A percentile compares a stretch with the other conserved stretches of the same genome.
These are phyloP conservation scores for Pichia membranifaciens DNA, from an alignment of 805 yeast species.

Conservation along the genomic window DNA sequence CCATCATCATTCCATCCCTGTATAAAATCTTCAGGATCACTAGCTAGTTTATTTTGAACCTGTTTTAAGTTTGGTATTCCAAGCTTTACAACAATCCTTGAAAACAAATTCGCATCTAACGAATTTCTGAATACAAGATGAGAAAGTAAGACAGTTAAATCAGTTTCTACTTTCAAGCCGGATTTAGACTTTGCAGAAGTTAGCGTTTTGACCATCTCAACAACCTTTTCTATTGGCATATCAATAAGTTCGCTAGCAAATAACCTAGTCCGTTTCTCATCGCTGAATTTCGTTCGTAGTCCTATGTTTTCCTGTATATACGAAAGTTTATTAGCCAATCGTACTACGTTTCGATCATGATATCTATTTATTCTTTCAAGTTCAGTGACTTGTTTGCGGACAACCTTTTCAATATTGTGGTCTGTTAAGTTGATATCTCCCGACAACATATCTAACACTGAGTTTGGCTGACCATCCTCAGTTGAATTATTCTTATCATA, in stretches of 20 bases:
- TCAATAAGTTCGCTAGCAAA: slow-evolving; percentile 6
- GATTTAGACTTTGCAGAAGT: not conserved
- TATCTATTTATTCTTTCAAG: slow-evolving; percentile 11
- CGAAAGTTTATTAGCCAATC: slow-evolving; percentile 13
- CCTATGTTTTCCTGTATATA: slow-evolving; percentile 18
- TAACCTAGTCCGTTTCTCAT: not conserved
- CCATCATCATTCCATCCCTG: slow-evolving; percentile 8
- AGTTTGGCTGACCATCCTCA: not conserved
- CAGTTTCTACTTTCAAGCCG: slow-evolving; percentile 10
- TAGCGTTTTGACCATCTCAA: slow-evolving; percentile 4
- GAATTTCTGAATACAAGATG: slow-evolving; percentile 18
- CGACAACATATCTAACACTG: slow-evolving; percentile 5
- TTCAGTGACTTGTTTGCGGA: slow-evolving; percentile 12
- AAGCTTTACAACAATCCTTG: slow-evolving; percentile 19
- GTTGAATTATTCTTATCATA: not conserved
- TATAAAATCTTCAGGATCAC: slow-evolving; percentile 10
- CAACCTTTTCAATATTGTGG: slow-evolving; percentile 8
- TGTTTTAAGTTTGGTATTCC: slow-evolving; percentile 14
- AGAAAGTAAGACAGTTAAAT: slow-evolving; percentile 18
- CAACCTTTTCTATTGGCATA: slow-evolving; percentile 8
- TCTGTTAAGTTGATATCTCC: not conserved
- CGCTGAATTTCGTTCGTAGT: not conserved
- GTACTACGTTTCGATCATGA: slow-evolving; percentile 13
- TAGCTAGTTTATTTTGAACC: slow-evolving; percentile 11
- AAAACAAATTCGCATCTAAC: slow-evolving; percentile 15